Conservation (phyloP, 78 protist genomes). For the Corallochytrium limacisporum region DNA sequence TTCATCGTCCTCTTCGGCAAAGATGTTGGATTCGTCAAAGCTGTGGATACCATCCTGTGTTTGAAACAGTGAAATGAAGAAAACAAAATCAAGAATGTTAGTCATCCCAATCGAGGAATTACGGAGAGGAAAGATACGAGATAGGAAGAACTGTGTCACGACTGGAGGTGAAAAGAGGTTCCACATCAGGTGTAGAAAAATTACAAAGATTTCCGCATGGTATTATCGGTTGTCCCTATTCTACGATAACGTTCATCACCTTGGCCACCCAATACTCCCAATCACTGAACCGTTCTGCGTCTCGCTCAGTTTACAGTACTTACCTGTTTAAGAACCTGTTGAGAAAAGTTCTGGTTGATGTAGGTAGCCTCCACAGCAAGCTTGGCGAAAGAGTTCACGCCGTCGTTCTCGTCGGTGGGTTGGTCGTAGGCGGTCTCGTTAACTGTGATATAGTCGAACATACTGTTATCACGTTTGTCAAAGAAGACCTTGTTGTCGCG, state of each 20-base stretch:
- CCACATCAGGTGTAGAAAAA: too few relatives aligned
- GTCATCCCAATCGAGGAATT: too few relatives aligned
- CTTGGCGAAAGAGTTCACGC: constrained; percentile 21
- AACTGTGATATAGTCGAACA: constrained; percentile 41
- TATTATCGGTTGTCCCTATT: too few relatives aligned
- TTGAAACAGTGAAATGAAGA: neutral
- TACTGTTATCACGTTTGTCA: constrained; percentile 50
- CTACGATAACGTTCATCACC: too few relatives aligned
- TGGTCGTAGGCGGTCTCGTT: constrained; percentile 44
- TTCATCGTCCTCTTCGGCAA: constrained; percentile 36
- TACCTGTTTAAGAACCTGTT: neutral
- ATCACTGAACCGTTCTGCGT: too few relatives aligned
- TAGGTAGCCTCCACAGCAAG: constrained; percentile 63
- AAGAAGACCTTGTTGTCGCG: constrained; percentile 47
- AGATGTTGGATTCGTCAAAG: constrained; percentile 26
- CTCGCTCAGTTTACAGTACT: neutral
- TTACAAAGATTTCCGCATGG: too few relatives aligned
- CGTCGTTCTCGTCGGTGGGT: constrained; percentile 44
- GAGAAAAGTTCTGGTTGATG: constrained; percentile 39
- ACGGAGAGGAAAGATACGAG: too few relatives aligned
- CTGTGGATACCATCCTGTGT: neutral
- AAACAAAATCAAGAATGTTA: too few relatives aligned
- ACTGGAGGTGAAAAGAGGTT: too few relatives aligned
- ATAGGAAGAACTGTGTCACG: too few relatives aligned
- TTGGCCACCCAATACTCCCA: too few relatives aligned